phyloP scores from a whole-genome alignment of 257 asterid genomes.

The Lithospermum erythrorhizon region DNA sequence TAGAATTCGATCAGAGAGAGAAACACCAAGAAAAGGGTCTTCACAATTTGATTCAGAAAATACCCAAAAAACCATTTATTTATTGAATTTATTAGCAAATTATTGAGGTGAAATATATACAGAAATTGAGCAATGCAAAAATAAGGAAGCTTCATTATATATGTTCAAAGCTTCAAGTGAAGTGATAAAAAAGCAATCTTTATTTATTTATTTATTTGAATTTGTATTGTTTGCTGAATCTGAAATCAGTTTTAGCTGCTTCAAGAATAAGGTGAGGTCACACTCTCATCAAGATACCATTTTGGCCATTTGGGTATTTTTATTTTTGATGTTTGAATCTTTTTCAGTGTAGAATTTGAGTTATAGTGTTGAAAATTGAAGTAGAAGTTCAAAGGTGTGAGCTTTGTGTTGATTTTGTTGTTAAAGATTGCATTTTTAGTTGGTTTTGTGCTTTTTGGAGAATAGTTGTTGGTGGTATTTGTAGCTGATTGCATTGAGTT shows the following conservation, averaged over 20 bases:
- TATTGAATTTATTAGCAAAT: neutral
- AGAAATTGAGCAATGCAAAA: slow-evolving; percentile 27
- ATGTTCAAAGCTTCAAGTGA: slow-evolving; percentile 42
- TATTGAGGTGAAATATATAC: neutral
- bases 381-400: slow-evolving; percentile 44
- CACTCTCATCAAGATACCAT: neutral
- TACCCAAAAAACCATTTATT: neutral
- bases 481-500: slow-evolving; percentile 12
- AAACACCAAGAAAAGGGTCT: slow-evolving; percentile 37
- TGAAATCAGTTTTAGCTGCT: slow-evolving; percentile 27
- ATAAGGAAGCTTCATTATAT: slow-evolving; percentile 22
- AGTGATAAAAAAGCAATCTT: slow-evolving; percentile 11
- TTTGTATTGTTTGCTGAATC: slow-evolving; percentile 1
- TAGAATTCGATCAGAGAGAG: slow-evolving; percentile 61
- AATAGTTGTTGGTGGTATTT: slow-evolving; percentile 12
- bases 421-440: slow-evolving; percentile 22
- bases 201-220: neutral
- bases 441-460: slow-evolving; percentile 16
- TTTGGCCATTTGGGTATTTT: neutral
- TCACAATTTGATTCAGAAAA: slow-evolving; percentile 37
- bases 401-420: slow-evolving; percentile 18
- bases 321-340: slow-evolving; percentile 32
- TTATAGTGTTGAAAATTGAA: slow-evolving; percentile 21
- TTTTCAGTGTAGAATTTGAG: slow-evolving; percentile 20
- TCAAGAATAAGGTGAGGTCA: slow-evolving; percentile 42